Percentiles rank a stretch among this genome's conserved stretches.
These are phyloP conservation scores for Tulasnella sp. DNA, from an alignment of 768 basidiomycete species.

Conservation along the genomic window DNA sequence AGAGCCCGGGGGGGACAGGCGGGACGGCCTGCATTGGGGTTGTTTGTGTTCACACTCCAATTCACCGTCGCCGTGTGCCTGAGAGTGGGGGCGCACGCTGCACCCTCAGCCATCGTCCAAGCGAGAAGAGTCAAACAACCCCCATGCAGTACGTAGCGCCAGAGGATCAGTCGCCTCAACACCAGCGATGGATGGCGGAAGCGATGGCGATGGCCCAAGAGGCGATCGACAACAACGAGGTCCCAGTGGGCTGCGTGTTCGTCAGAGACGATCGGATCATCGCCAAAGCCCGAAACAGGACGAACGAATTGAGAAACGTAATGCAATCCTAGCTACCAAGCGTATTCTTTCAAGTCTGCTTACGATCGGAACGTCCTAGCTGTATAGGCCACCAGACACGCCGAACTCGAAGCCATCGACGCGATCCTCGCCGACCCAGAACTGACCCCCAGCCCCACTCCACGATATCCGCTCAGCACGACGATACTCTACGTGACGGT, in stretches of 20 bases:
- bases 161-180: conserved; percentile 40
- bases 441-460: conserved; percentile 36
- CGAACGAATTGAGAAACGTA: conserved; percentile 92
- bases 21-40: background rate
- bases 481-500: conserved; percentile 96
- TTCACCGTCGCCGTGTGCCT: background rate
- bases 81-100: background rate
- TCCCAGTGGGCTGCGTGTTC: conserved; percentile 96
- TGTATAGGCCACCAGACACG: conserved; percentile 86
- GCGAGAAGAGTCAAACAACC: background rate
- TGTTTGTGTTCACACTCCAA: background rate
- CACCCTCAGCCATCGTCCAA: background rate
- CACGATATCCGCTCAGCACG: conserved; percentile 61
- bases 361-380: background rate
- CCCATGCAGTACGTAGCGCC: conserved; percentile 36
- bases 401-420: conserved; percentile 96
- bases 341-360: background rate
- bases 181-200: conserved; percentile 68
- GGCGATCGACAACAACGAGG: conserved; percentile 78
- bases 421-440: conserved; percentile 61
- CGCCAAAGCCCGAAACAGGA: conserved; percentile 85
- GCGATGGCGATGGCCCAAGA: conserved; percentile 82
- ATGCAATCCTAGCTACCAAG: conserved; percentile 31
- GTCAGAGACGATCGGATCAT: conserved; percentile 74
- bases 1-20: background rate